A percentile compares a stretch with the other conserved stretches of the same genome.
Conservation (phyloP, 2,329 filamentous ascomycete genomes). For the Diplocarpon rosae region DNA sequence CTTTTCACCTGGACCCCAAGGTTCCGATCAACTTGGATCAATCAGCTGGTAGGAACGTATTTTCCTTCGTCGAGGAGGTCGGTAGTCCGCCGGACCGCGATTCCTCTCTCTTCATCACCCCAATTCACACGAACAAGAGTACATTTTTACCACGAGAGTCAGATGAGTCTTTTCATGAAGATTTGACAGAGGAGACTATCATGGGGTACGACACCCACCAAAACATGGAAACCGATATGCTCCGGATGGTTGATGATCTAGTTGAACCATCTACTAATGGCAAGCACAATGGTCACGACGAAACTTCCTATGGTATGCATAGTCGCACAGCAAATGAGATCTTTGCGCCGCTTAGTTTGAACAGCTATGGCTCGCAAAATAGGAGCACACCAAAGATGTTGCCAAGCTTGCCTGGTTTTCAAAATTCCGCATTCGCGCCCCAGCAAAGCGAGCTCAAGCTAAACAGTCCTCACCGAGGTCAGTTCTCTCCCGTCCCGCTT, state of each 20-base stretch:
- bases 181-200: slow-evolving; percentile 7
- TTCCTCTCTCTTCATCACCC: slow-evolving; percentile 1
- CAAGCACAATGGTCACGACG: slow-evolving; percentile 25
- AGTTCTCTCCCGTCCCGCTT: slow-evolving; percentile 26
- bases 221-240: slow-evolving; percentile 37
- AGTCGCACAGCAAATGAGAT: slow-evolving; percentile 32
- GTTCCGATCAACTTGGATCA: slow-evolving; percentile 31
- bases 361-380: slow-evolving; percentile 27
- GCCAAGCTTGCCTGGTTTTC: slow-evolving; percentile 32
- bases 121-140: background rate
- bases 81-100: background rate
- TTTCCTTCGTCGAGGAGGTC: slow-evolving; percentile 37
- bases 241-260: slow-evolving; percentile 47
- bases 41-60: slow-evolving; percentile 27
- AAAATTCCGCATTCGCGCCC: slow-evolving; percentile 34
- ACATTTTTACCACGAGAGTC: slow-evolving; percentile 1
- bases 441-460: slow-evolving; percentile 30
- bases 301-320: slow-evolving; percentile 46
- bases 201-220: slow-evolving; percentile 17
- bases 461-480: slow-evolving; percentile 29
- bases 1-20: slow-evolving; percentile 40
- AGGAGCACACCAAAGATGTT: slow-evolving; percentile 23
- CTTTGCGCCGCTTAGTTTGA: slow-evolving; percentile 33
- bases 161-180: background rate
- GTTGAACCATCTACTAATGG: slow-evolving; percentile 29